Evolutionary conservation across 1,284 basidiomycete species (phyloP).

Genomic region (Cutaneotrichosporon sp.): DNA sequence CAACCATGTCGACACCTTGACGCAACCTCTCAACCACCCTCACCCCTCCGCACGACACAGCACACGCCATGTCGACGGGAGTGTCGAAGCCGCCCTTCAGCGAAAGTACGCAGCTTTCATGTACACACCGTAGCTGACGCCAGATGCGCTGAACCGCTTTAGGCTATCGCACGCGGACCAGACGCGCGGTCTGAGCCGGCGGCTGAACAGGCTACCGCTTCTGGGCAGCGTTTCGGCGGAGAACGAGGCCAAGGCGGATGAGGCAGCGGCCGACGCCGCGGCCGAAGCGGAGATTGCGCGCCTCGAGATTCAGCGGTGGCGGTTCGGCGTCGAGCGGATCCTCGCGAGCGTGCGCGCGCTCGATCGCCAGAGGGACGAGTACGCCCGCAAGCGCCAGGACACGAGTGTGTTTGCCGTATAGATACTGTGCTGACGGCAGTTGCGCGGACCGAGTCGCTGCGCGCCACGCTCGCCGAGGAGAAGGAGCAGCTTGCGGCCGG

Average conservation of each 20-base stretch:
- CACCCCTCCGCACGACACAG: no score
- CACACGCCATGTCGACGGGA: slow-evolving; percentile 1
- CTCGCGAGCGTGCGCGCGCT: slow-evolving; percentile 31
- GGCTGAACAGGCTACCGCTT: slow-evolving; percentile 29
- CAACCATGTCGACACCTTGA: background rate
- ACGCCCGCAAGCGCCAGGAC: slow-evolving; percentile 21
- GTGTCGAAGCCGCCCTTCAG: slow-evolving; percentile 1
- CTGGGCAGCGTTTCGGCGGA: background rate
- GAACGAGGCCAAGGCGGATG: background rate
- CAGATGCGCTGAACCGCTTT: slow-evolving; percentile 40
- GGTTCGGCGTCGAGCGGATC: slow-evolving; percentile 28
- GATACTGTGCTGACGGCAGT: slow-evolving; percentile 3
- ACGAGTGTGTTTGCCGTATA: slow-evolving; percentile 26
- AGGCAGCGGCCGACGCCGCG: background rate
- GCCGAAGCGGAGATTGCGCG: slow-evolving; percentile 13
- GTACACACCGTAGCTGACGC: slow-evolving; percentile 4
- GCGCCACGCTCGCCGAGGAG: slow-evolving; percentile 28
- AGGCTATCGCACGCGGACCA: slow-evolving; percentile 39
- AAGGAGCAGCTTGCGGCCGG: slow-evolving; percentile 25
- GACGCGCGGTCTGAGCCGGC: slow-evolving; percentile 28
- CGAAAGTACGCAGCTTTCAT: slow-evolving; percentile 30
- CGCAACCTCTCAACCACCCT: background rate
- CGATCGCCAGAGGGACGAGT: slow-evolving; percentile 28
- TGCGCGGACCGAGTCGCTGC: slow-evolving; percentile 22
- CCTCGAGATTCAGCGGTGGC: slow-evolving; percentile 38